Base-by-base conservation (phyloP, 2,329 filamentous ascomycete genomes). In the Fusarium floridanum region DNA sequence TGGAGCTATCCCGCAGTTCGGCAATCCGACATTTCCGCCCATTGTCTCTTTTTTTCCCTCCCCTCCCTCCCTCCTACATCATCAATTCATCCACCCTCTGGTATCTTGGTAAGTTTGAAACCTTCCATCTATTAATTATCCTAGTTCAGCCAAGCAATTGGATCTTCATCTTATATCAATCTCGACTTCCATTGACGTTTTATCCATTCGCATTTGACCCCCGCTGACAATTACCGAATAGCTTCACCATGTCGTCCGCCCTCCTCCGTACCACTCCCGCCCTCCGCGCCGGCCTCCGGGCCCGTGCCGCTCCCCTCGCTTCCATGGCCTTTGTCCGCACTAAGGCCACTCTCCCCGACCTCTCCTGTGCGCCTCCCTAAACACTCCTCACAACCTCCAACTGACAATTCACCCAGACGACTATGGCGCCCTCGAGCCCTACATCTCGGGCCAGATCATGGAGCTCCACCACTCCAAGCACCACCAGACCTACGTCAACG, bases 391-490 rank as follows among this genome's bases (percentile, higher is more conserved):
- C 8, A 22, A 37, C 17, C 14, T 1, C 17, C 14, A 61, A 16
- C 60, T 70, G 16, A 64, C 32, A 45, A 53, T 39, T 29, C 10
- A 11, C 24, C n/a, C 4, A 98, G 96, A 98, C 83, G 97, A 98
- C 89, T 99, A 98, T 85, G 94, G 93, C 82, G 97, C 95, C 62
- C 95, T 99, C 80, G 97, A 99, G 87, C 91, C 91, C 61, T 82
- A 88, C 81, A 91, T 98, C 86, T 95, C 93, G 59, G 93, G 93
- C 83, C 91, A 97, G 86, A 98, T 98, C 87, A 98, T 98, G 95
- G 94, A 97, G 87, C 91, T 97, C 55, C 95, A 98, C 89, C 94
- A 98, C 90, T 92, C 90, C 86, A 96, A 95, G 86, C 95, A 98
- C 89, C 95, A 98, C 88, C 92, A 96, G 85, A 95, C 95, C 80